Base-by-base conservation (phyloP, 148 eudicot genomes). In the Simmondsia chinensis region DNA sequence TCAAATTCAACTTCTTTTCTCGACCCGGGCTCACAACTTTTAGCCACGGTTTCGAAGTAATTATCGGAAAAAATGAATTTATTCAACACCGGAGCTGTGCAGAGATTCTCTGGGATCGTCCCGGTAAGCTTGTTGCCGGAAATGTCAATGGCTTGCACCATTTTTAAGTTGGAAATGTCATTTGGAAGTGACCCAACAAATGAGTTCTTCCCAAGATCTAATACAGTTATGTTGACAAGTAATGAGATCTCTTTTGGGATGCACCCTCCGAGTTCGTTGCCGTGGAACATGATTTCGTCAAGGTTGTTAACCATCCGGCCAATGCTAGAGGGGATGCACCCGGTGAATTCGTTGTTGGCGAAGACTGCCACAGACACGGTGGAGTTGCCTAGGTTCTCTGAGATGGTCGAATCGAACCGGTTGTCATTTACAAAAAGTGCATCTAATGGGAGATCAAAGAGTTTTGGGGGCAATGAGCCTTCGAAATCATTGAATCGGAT, bases 361-460 rank as follows among this genome's bases (percentile, higher is more conserved):
- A 87, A 57, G 13, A 87, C 96, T 18, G 72, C 40, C 15, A 82
- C 78, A 0, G 96, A 87, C 8, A 59, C 80, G 0, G 71, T 33
- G 0, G 88, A 76, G 11, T 77, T 74, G 14, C 96, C 96, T 0
- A 87, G 43, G 36, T 65, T 83, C 13, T 76, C 80, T 0, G 96
- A 88, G 16, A 87, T 79, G 30, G 40, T 22, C 13, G 50, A 57
- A 2, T 66, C 54, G 21, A 87, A 87, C 8, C 94, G 42, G 25
- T 87, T 87, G 43, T 77, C 43, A 34, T 87, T 87, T 20, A 87
- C 15, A 33, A 87, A 72, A 9, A 87, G 46, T 0, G 96, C 94
- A 25, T 87, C 96, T 1, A 72, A 62, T 0, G 54, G 33, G 50
- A 39, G 59, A 7, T 72, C 61, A 33, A 86, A 82, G 3, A 91